Conservation (phyloP, 225 moss, liverwort and hornwort genomes). For the Marchantia paleacea region DNA sequence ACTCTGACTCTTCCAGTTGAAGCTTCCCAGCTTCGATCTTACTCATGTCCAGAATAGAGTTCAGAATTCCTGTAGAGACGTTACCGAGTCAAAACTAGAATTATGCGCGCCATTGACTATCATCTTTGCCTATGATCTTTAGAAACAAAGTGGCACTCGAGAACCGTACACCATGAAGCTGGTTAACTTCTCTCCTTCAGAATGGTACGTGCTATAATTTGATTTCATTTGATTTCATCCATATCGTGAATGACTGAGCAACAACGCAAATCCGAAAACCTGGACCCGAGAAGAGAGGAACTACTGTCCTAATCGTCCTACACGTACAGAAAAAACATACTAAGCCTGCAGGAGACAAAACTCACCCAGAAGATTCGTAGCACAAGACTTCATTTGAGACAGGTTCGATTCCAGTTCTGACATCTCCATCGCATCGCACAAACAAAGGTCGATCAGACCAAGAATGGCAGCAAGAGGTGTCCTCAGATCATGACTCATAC, state of each 20-base stretch:
- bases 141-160: background rate
- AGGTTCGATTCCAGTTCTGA: slow-evolving; percentile 53
- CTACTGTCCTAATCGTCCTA: background rate
- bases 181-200: background rate
- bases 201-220: background rate
- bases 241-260: background rate
- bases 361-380: slow-evolving; percentile 48
- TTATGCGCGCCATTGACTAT: background rate
- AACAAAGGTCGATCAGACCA: slow-evolving; percentile 51
- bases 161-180: background rate
- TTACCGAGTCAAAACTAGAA: background rate
- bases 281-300: background rate
- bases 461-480: slow-evolving; percentile 56
- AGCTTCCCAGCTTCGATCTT: slow-evolving; percentile 60
- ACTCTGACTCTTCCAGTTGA: slow-evolving; percentile 47
- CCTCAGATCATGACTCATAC: slow-evolving; percentile 57
- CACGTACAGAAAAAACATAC: background rate
- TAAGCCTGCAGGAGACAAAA: slow-evolving; percentile 2
- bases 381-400: slow-evolving; percentile 56
- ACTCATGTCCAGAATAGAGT: slow-evolving; percentile 58
- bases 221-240: background rate
- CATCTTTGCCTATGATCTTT: background rate
- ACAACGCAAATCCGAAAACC: background rate
- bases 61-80: slow-evolving; percentile 39
- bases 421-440: slow-evolving; percentile 40